phyloP scores from a whole-genome alignment of 208 protist species.

The Angomonas ambiguus region DNA sequence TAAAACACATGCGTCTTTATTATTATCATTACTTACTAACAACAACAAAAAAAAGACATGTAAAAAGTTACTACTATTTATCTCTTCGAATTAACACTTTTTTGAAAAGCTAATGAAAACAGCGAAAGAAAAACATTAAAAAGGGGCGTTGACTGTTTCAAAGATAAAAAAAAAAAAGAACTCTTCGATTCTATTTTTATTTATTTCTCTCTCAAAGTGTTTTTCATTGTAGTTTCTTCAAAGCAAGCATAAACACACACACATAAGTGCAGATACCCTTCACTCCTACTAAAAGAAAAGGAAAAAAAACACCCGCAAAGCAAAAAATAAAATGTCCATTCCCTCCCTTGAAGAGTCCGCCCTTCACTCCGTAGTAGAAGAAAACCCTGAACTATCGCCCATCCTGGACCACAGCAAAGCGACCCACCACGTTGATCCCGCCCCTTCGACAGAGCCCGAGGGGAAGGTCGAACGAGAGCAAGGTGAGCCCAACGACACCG shows the following conservation, averaged over 20 bases:
- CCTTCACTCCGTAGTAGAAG: background rate
- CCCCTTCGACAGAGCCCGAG: no score
- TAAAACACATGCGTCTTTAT: no score
- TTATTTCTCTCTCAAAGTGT: constrained; percentile 6
- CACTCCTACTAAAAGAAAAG: constrained; percentile 7
- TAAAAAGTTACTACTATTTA: background rate
- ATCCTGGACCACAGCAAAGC: no score
- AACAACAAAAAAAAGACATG: no score
- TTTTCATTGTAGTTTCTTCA: constrained; percentile 11
- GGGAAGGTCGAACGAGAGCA: background rate
- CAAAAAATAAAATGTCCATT: background rate
- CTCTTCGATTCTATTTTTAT: constrained; percentile 7
- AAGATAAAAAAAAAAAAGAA: constrained; percentile 17
- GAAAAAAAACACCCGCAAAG: background rate
- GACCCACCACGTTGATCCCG: no score
- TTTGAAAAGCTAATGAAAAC: background rate
- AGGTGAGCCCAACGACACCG: background rate
- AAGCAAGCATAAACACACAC: no score
- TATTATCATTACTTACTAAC: no score
- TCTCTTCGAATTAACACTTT: background rate
- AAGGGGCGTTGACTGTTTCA: background rate
- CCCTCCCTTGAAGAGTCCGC: background rate
- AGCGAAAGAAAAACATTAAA: background rate
- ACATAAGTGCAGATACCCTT: background rate
- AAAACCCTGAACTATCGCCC: no score